Evolutionary conservation across 495 filamentous ascomycete genomes (phyloP).

Genomic region (Penicillium samsonianum): DNA sequence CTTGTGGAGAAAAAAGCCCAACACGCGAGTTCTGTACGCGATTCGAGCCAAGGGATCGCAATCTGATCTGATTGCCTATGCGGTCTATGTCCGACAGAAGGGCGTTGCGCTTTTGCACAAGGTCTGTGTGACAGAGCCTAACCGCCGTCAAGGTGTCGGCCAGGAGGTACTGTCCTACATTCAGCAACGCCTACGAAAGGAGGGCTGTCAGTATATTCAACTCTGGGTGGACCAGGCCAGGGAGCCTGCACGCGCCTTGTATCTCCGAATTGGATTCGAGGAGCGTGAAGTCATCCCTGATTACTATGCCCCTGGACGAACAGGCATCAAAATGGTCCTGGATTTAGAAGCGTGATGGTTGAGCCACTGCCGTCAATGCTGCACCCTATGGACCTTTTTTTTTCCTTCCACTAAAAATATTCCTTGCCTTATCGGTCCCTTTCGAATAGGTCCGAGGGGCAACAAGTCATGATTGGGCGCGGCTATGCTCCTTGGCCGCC

Average conservation of each 20-base stretch:
- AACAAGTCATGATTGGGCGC: conserved; percentile 29
- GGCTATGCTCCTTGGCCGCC: conserved; percentile 29
- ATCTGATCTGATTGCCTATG: conserved; percentile 48
- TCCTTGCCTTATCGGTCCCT: conserved; percentile 22
- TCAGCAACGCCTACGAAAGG: conserved; percentile 47
- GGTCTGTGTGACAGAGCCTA: conserved; percentile 54
- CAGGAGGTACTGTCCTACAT: conserved; percentile 51
- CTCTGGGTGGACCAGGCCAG: conserved; percentile 63
- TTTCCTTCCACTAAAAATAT: conserved; percentile 16
- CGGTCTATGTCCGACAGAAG: conserved; percentile 56
- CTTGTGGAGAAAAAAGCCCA: conserved; percentile 55
- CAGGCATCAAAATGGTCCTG: conserved; percentile 57
- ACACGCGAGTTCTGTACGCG: conserved; percentile 53
- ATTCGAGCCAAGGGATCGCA: conserved; percentile 27
- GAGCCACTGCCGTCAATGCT: conserved; percentile 21
- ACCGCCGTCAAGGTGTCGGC: conserved; percentile 56
- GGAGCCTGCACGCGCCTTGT: conserved; percentile 51
- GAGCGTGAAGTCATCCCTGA: conserved; percentile 52
- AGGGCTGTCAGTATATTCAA: conserved; percentile 56
- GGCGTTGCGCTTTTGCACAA: conserved; percentile 58
- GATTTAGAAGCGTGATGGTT: conserved; percentile 38
- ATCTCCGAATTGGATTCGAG: conserved; percentile 52
- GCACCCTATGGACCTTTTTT: conserved; percentile 11
- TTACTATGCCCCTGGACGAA: conserved; percentile 60
- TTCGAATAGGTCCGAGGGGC: conserved; percentile 25